Evolutionary conservation across 2,329 filamentous ascomycete species (phyloP).

Genomic region (Balansia obtecta): DNA sequence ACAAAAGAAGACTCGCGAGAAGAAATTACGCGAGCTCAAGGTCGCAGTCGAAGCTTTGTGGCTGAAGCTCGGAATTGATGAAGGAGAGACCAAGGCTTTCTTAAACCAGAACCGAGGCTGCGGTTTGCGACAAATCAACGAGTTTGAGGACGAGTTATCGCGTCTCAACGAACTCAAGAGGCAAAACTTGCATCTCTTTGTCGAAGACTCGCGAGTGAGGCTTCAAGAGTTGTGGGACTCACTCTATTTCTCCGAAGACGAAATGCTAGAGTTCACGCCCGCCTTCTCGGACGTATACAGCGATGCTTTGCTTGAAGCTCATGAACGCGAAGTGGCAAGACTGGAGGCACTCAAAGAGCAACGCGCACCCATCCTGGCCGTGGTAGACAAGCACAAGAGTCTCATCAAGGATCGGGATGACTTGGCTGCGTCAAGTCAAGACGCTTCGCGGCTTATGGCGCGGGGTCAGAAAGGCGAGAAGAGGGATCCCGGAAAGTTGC

Average conservation of each 20-base stretch:
- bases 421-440: slow-evolving; percentile 80
- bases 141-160: slow-evolving; percentile 83
- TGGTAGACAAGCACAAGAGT: slow-evolving; percentile 73
- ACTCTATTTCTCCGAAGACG: slow-evolving; percentile 90
- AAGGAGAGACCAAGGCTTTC: slow-evolving; percentile 73
- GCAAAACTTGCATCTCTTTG: slow-evolving; percentile 89
- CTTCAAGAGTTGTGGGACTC: slow-evolving; percentile 93
- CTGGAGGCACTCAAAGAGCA: slow-evolving; percentile 77
- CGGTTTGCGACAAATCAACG: slow-evolving; percentile 83
- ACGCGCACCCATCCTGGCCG: slow-evolving; percentile 67
- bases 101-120: slow-evolving; percentile 80
- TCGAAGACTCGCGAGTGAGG: slow-evolving; percentile 83
- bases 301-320: slow-evolving; percentile 85
- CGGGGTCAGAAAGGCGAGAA: slow-evolving; percentile 88
- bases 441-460: slow-evolving; percentile 84
- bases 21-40: slow-evolving; percentile 62
- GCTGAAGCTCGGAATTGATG: slow-evolving; percentile 76
- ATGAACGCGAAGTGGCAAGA: slow-evolving; percentile 79
- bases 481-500: slow-evolving; percentile 83
- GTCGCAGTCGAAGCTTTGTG: slow-evolving; percentile 73
- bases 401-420: slow-evolving; percentile 80
- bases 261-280: slow-evolving; percentile 96
- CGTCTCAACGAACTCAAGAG: slow-evolving; percentile 85
- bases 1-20: slow-evolving; percentile 79
- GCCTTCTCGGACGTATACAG: slow-evolving; percentile 96